Conservation (phyloP, 257 asterid genomes). For the Forsythia suspensa region DNA sequence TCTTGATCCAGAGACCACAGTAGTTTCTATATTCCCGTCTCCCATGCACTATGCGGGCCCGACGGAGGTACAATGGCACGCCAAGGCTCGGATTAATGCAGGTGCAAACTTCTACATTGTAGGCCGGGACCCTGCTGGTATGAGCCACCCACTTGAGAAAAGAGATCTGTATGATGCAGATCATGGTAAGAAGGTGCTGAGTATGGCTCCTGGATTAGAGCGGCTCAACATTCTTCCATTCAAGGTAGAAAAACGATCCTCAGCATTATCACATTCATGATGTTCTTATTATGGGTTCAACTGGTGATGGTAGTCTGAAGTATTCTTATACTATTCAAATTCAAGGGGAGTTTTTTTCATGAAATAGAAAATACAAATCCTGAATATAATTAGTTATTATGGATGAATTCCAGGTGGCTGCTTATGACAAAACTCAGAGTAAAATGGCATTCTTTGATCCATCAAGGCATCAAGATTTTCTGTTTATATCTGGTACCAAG, state of each 20-base stretch:
- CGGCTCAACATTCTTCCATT: conserved; percentile 85
- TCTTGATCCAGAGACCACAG: conserved; percentile 88
- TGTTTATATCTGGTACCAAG: conserved; percentile 97
- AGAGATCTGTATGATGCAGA: conserved; percentile 94
- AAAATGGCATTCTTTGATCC: conserved; percentile 98
- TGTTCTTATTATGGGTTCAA: not conserved
- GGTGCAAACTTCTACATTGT: conserved; percentile 95
- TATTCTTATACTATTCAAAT: not conserved
- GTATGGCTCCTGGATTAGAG: conserved; percentile 97
- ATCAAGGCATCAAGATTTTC: conserved; percentile 80
- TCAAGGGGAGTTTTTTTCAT: not conserved
- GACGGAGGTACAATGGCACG: conserved; percentile 98
- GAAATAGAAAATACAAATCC: not conserved
- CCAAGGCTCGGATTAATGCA: conserved; percentile 94
- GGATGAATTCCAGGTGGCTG: conserved; percentile 68
- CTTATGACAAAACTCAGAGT: conserved; percentile 78
- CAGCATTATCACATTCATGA: not conserved
- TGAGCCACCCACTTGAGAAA: conserved; percentile 88
- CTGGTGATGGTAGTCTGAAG: not conserved
- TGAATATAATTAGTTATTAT: not conserved
- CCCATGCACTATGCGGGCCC: conserved; percentile 99
- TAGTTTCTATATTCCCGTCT: conserved; percentile 92
- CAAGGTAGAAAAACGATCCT: conserved; percentile 45
- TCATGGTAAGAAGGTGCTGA: conserved; percentile 92
- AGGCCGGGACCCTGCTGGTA: conserved; percentile 95